A percentile compares a stretch with the other conserved stretches of the same genome.
Evolutionary conservation across 225 moss, liverwort and hornwort genomes (phyloP).

Genomic region (Sphagnum tenellum): DNA sequence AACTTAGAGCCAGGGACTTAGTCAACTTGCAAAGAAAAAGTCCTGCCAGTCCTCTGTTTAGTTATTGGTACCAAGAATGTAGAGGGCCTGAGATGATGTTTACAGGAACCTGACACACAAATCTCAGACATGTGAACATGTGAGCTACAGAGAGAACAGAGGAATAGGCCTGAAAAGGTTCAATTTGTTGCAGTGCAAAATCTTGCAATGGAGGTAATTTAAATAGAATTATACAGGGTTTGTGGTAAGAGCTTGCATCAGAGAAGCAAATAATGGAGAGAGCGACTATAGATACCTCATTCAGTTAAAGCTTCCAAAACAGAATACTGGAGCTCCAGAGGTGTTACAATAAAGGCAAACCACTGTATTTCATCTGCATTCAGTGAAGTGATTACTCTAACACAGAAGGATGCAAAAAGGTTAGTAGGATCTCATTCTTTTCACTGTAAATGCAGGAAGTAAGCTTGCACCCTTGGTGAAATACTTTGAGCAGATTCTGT

Average conservation of each 20-base stretch:
- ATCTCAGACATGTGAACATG: no score
- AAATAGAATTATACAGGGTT: no score
- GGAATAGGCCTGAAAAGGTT: no score
- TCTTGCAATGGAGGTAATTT: no score
- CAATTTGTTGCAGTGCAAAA: no score
- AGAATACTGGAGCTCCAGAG: slow-evolving; percentile 47
- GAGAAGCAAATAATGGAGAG: slow-evolving; percentile 54
- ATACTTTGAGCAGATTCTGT: slow-evolving; percentile 27
- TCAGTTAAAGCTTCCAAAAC: slow-evolving; percentile 34
- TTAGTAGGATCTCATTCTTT: slow-evolving; percentile 41
- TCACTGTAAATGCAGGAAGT: slow-evolving; percentile 28
- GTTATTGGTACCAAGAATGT: no score
- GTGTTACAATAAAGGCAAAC: slow-evolving; percentile 31
- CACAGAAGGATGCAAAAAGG: slow-evolving; percentile 33
- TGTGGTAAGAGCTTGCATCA: slow-evolving; percentile 24
- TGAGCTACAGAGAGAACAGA: no score
- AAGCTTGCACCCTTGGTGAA: slow-evolving; percentile 33
- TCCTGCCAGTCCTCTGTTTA: no score
- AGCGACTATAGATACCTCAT: slow-evolving; percentile 41
- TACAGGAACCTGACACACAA: no score
- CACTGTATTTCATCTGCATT: slow-evolving; percentile 52
- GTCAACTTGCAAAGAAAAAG: no score
- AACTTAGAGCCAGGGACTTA: no score
- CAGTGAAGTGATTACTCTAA: slow-evolving; percentile 63
- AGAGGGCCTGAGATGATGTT: no score